A percentile compares a stretch with the other conserved stretches of the same genome.
These are phyloP conservation scores for Colletotrichum sidae DNA, from an alignment of 2,329 filamentous ascomycete species.

Conservation along the genomic window DNA sequence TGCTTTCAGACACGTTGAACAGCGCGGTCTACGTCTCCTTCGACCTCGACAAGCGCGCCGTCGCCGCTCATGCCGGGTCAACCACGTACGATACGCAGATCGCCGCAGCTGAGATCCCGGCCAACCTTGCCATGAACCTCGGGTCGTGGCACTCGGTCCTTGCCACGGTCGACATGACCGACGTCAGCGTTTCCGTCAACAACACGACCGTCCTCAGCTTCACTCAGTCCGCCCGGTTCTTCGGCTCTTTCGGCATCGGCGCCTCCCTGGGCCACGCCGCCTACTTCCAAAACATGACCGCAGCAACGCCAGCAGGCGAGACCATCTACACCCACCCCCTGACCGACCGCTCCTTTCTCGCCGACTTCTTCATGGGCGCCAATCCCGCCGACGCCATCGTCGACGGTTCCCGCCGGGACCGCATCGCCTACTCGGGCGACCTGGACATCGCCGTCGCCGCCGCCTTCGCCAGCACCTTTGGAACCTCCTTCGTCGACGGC, in stretches of 20 bases:
- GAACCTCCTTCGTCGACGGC: slow-evolving; percentile 42
- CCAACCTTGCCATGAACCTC: slow-evolving; percentile 17
- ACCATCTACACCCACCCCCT: slow-evolving; percentile 42
- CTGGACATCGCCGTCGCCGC: slow-evolving; percentile 44
- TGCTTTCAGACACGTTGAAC: slow-evolving; percentile 46
- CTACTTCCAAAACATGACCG: slow-evolving; percentile 41
- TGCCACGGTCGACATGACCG: slow-evolving; percentile 38
- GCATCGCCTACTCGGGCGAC: slow-evolving; percentile 48
- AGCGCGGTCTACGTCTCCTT: slow-evolving; percentile 45
- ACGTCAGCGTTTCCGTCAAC: slow-evolving; percentile 40
- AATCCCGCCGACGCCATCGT: slow-evolving; percentile 48
- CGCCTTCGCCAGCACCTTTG: slow-evolving; percentile 44
- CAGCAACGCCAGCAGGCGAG: slow-evolving; percentile 22
- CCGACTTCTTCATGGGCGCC: slow-evolving; percentile 49
- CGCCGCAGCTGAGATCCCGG: slow-evolving; percentile 3
- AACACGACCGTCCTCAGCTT: slow-evolving; percentile 40
- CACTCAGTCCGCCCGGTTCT: slow-evolving; percentile 43
- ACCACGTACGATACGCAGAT: slow-evolving; percentile 25
- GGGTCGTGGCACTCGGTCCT: slow-evolving; percentile 34
- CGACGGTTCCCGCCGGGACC: slow-evolving; percentile 50
- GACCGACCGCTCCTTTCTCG: slow-evolving; percentile 43
- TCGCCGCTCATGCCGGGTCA: slow-evolving; percentile 37
- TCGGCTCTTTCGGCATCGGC: slow-evolving; percentile 47
- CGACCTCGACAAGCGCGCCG: slow-evolving; percentile 34
- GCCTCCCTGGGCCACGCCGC: slow-evolving; percentile 45